Base-by-base conservation (phyloP, 2,329 filamentous ascomycete species). In the Meredithiella fracta region DNA sequence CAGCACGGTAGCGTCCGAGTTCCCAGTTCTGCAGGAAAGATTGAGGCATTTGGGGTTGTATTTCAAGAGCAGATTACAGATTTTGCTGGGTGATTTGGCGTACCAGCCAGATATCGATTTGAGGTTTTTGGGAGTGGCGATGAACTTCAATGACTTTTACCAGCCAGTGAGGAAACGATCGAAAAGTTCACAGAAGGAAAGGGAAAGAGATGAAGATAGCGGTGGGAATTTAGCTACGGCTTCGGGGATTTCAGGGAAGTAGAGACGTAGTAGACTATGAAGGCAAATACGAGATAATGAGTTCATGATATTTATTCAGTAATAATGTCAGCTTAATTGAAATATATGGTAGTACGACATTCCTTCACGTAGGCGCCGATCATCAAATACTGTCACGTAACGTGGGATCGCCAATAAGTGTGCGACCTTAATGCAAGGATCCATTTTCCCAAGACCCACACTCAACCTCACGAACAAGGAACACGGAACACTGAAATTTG, bases 91-190 rank as follows among this genome's bases (percentile, higher is more conserved):
- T 14, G 94, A 98, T 67, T 68, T 98, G 60, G 85, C 88, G 7
- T 91, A 94, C 69, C 91, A 97, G 69, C 84, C 89, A 0, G 92
- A 98, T 67, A 83, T 90, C 53, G 92, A 98, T 67, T 87, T 98
- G 82, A 78, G 91, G 55, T 97, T 97, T 73, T 71, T 98, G 61
- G 92, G 88, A 40, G 89, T 97, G 50, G 86, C 92, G 42, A 97
- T 98, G 88, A 98, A 97, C 70, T 98, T 97, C 69, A 98, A 98
- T 69, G 91, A 97, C 66, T 86, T 94, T 25, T 97, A 97, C 68
- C 79, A 86, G 68, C 86, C 87, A 14, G 78, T 82, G 47, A 75
- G 82, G 63, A 78, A 82, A 66, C 81, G 82, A 69, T 70, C 76
- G 58, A 75, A 72, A 67, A 54, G 38, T 3, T 60, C 62, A 11